Base-by-base conservation (phyloP, 768 basidiomycete species). In the Tylopilus rubrobrunneus region DNA sequence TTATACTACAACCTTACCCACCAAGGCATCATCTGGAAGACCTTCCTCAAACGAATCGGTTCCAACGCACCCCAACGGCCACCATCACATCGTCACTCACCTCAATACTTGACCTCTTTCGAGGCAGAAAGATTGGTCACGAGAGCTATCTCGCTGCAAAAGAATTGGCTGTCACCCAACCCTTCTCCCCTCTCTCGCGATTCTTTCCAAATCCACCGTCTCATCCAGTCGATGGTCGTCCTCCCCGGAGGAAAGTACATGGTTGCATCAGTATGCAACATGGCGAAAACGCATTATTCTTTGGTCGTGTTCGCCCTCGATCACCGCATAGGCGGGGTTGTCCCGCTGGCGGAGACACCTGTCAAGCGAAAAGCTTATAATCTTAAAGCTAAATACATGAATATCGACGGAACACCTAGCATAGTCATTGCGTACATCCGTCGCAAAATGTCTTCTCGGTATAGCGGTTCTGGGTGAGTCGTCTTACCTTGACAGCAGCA, bases 231-330 rank as follows among this genome's bases (percentile, higher is more conserved):
- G 71, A 79, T 88, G 74, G 76, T 73, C 39, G 64, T 85, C 28
- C 74, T 87, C 9, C 82, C 86, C 7, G 86, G 86, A 1, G 85
- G 86, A 19, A 85, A 82, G 59, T 85, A 84, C 57, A 77, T 87
- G 57, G 69, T 86, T 34, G 82, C 83, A 1, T 86, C 84, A 10
- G 78, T 80, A 5, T 73, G 71, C 57, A 79, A 83, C 61, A 58
- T 61, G 4, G 65, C 66, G 12, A 72, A 70, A 49, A 71, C 70
- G 33, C 73, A 74, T 36, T 84, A 79, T 62, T 78, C 74, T 42
- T 64, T 89, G 28, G 66, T 75, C 12, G 67, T 87, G 1, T 86
- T 76, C 56, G 73, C 74, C 19, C 69, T 87, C 52, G 85, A 87
- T 63, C 78, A 84, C 53, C 76, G 64, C 33, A 70, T 51, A 40